A percentile compares a stretch with the other conserved stretches of the same genome.
Conservation (phyloP, 2,329 filamentous ascomycete species). For the Aureobasidium mangrovei region DNA sequence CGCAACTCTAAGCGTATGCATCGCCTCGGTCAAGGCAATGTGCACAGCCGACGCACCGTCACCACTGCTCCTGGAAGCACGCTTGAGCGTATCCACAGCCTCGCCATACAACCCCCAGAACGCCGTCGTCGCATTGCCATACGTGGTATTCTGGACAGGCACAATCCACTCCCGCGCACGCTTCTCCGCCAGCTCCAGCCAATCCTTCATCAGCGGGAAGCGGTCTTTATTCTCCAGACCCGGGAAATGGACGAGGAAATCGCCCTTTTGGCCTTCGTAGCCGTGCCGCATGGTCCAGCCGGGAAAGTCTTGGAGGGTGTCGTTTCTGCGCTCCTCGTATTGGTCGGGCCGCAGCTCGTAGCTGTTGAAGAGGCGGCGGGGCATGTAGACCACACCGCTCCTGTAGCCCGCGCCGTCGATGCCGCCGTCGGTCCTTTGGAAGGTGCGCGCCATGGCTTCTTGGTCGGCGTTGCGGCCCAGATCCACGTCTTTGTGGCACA, state of each 20-base stretch:
- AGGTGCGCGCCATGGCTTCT: constrained; percentile 13
- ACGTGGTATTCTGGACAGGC: constrained; percentile 14
- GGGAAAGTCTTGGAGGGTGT: constrained; percentile 35
- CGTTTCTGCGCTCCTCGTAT: neutral
- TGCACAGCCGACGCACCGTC: neutral
- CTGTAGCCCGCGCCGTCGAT: neutral
- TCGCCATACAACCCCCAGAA: constrained; percentile 22
- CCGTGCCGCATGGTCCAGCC: neutral
- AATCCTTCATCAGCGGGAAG: constrained; percentile 15
- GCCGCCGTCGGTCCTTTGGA: neutral
- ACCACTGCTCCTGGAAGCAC: constrained; percentile 8
- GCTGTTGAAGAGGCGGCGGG: constrained; percentile 13
- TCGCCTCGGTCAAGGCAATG: neutral
- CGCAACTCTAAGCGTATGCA: neutral
- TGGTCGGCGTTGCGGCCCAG: constrained; percentile 16
- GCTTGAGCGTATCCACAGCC: constrained; percentile 17
- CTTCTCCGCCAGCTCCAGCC: constrained; percentile 12
- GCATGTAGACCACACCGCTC: constrained; percentile 5
- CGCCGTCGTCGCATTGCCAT: constrained; percentile 7
- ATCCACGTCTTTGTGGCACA: constrained; percentile 16
- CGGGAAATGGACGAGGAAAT: constrained; percentile 18
- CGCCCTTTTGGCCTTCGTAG: constrained; percentile 11
- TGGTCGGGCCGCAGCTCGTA: neutral
- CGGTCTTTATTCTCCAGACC: constrained; percentile 16
- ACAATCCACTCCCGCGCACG: constrained; percentile 8